phyloP scores from a whole-genome alignment of 768 basidiomycete species.

The Pleurotus citrinopileatus region DNA sequence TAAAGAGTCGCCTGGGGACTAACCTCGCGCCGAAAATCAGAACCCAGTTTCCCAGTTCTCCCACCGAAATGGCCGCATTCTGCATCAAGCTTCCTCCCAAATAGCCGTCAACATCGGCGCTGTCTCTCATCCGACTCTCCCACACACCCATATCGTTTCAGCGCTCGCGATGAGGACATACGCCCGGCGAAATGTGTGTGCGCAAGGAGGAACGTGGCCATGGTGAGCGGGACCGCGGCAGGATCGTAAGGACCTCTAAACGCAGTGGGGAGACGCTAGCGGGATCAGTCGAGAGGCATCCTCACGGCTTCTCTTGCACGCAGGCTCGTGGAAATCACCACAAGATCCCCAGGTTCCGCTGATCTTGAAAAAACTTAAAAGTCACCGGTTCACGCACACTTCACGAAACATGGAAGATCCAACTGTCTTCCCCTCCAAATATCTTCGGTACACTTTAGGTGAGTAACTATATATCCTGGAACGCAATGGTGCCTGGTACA shows the following conservation, averaged over 20 bases:
- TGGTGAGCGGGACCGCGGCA: neutral
- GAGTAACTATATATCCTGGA: too few species aligned
- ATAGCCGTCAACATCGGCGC: slow-evolving; percentile 20
- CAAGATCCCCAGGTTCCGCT: neutral
- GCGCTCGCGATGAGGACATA: too few species aligned
- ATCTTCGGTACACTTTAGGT: too few species aligned
- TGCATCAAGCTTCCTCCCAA: slow-evolving; percentile 12
- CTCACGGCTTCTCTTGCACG: neutral
- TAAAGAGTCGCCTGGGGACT: neutral
- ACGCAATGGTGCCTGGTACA: too few species aligned
- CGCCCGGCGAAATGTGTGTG: neutral
- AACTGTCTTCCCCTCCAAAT: neutral
- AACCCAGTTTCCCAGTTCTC: neutral
- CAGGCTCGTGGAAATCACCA: neutral
- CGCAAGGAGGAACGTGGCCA: neutral
- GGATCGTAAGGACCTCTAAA: too few species aligned
- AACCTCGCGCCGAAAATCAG: neutral
- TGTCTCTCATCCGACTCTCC: slow-evolving; percentile 10
- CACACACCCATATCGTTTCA: neutral
- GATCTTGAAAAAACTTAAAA: neutral
- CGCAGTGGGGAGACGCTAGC: too few species aligned
- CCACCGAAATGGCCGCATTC: slow-evolving; percentile 5
- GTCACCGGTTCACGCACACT: neutral
- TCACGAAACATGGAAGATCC: neutral
- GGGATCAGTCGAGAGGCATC: too few species aligned